Evolutionary conservation across 345 rosid species (phyloP).

Genomic region (Gossypium raimondii): DNA sequence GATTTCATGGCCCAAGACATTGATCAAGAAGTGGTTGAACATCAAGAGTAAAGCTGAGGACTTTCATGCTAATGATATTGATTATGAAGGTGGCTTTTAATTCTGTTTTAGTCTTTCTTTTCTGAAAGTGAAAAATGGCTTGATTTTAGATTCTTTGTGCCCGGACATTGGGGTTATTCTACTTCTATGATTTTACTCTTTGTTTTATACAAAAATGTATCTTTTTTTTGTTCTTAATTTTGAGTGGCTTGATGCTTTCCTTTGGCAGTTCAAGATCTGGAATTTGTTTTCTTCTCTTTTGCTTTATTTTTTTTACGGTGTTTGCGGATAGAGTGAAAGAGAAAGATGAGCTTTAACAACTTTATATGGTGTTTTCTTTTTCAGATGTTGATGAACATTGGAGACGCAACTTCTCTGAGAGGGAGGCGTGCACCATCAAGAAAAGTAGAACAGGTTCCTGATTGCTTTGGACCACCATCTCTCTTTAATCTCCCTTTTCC

Average conservation of each 20-base stretch:
- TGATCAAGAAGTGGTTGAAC: slow-evolving; percentile 94
- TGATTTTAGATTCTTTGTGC: slow-evolving; percentile 19
- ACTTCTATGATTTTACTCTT: no score
- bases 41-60: slow-evolving; percentile 79
- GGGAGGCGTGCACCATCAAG: slow-evolving; percentile 79
- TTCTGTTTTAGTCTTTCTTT: slow-evolving; percentile 3
- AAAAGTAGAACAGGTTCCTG: slow-evolving; percentile 80
- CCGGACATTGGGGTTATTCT: no score
- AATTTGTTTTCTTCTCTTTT: no score
- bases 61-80: slow-evolving; percentile 68
- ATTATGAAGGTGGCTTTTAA: slow-evolving; percentile 38
- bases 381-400: slow-evolving; percentile 76
- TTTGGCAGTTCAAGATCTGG: no score
- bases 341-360: no score
- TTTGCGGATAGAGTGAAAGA: no score
- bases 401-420: slow-evolving; percentile 64
- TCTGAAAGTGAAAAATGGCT: background rate
- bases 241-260: no score
- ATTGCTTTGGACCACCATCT: no score
- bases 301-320: no score
- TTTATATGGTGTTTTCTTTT: slow-evolving; percentile 34
- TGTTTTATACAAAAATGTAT: no score
- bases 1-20: slow-evolving; percentile 94
- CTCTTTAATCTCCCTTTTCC: no score
- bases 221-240: no score